phyloP scores from a whole-genome alignment of 352 stramenopile genomes.

The Blastocystis sp. region DNA sequence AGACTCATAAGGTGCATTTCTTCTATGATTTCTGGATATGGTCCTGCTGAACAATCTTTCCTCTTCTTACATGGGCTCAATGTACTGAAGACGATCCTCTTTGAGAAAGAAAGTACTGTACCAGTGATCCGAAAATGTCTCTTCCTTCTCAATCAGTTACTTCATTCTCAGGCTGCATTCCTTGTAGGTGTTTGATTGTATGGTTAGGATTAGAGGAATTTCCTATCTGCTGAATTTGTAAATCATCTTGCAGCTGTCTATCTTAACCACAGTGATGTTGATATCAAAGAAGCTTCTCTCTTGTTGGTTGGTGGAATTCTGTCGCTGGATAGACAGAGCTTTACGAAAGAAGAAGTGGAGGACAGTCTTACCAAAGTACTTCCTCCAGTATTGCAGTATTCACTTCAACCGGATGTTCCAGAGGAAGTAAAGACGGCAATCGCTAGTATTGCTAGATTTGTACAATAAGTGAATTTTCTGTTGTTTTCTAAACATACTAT shows the following conservation, averaged over 20 bases:
- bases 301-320: neutral
- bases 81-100: conserved; percentile 7
- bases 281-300: conserved; percentile 18
- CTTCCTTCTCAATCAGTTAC: neutral
- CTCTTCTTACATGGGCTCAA: conserved; percentile 52
- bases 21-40: conserved; percentile 30
- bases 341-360: conserved; percentile 11
- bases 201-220: conserved; percentile 43
- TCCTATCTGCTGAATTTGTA: conserved; percentile 29
- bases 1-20: neutral
- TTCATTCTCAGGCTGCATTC: neutral
- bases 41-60: conserved; percentile 31
- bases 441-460: neutral
- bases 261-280: conserved; percentile 3
- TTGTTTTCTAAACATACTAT: neutral
- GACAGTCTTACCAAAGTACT: neutral
- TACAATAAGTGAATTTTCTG: neutral
- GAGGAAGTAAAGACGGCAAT: conserved; percentile 12
- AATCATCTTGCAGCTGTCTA: neutral
- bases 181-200: neutral
- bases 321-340: conserved; percentile 4
- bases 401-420: neutral
- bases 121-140: neutral
- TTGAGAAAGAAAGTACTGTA: neutral
- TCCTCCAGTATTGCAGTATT: neutral